Conservation (phyloP, 805 yeast species). For the Yarrowia alimentaria region DNA sequence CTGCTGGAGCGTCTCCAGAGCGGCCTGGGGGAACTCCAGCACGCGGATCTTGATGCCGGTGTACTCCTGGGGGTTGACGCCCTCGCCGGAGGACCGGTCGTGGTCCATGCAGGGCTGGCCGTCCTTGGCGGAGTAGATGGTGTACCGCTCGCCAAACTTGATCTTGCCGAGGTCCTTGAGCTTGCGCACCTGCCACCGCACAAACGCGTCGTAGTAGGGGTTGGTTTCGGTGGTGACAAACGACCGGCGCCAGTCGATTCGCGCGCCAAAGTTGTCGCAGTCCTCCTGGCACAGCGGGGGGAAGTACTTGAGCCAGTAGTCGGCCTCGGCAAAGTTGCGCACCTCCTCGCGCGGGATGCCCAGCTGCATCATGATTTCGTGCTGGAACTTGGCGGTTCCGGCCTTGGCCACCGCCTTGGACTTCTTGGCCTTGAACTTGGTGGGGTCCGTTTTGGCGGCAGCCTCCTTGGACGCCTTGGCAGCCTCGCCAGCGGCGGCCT, state of each 20-base stretch:
- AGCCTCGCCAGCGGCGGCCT: conserved; percentile 33
- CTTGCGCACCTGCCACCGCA: conserved; percentile 93
- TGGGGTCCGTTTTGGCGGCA: conserved; percentile 64
- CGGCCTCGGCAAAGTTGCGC: conserved; percentile 85
- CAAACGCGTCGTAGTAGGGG: conserved; percentile 91
- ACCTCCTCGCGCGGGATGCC: conserved; percentile 86
- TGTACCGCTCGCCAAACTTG: conserved; percentile 97
- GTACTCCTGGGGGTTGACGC: conserved; percentile 95
- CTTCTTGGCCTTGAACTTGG: conserved; percentile 89
- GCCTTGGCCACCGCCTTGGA: conserved; percentile 91
- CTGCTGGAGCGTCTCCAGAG: conserved; percentile 46
- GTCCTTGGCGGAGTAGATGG: conserved; percentile 95
- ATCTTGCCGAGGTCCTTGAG: conserved; percentile 83
- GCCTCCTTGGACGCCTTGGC: conserved; percentile 35
- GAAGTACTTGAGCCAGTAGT: conserved; percentile 85
- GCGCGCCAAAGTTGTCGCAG: conserved; percentile 79
- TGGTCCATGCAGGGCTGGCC: conserved; percentile 99
- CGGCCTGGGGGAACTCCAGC: conserved; percentile 58
- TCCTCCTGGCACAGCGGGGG: conserved; percentile 85
- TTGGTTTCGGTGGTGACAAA: conserved; percentile 92
- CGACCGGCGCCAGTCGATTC: conserved; percentile 98
- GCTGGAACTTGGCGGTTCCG: conserved; percentile 92
- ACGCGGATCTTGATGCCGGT: conserved; percentile 84
- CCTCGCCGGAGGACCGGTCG: conserved; percentile 96
- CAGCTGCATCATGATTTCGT: conserved; percentile 91